Evolutionary conservation across 352 stramenopile genomes (phyloP), one percentile per base, ranked within the genome.

Genomic region (Paralagenidium karlingii): DNA sequence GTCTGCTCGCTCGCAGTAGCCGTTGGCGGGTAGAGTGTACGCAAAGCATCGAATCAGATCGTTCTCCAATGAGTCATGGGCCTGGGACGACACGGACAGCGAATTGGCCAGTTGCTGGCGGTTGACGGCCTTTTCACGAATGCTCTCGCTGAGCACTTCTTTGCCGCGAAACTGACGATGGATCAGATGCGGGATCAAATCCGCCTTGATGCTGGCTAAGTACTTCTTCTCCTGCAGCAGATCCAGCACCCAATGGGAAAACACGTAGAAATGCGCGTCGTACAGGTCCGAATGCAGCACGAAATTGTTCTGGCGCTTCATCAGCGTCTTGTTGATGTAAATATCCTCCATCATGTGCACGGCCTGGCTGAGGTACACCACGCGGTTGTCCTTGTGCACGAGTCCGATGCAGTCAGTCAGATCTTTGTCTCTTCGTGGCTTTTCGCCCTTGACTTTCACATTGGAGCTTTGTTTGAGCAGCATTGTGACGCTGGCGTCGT

Each of bases 401-500:
- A 89, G 58, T 2, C 60, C 76, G 47, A 89, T 77, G 46, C 73
- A 89, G 49, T 89, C 75, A 28, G 68, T 81, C 62, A 86, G 78
- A 45, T 89, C 75, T 24, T 85, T 83, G 15, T 87, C 76, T 8
- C 73, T 61, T 19, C 73, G 63, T 8, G 69, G 66, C 52, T 83
- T 87, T 32, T 82, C 65, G n/a, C 60, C 65, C 25, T 78, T 79
- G 11, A 25, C 54, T 42, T 70, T 68, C 1, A 47, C 24, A 6
- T 38, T 42, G n/a, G 31, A 34, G 38, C 85, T 64, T 24, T 64
- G 69, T 34, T 81, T 76, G 24, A 85, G 58, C 38, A 89, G 40
- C 71, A 87, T 89, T n/a, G 76, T 89, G 24, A 87, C 63, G 38
- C 56, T 87, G 13, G 76, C 73, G 58, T 89, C 71, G 45, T 87